phyloP scores from a whole-genome alignment of 176 grass and related monocot genomes.

The Oryza glaberrima region DNA sequence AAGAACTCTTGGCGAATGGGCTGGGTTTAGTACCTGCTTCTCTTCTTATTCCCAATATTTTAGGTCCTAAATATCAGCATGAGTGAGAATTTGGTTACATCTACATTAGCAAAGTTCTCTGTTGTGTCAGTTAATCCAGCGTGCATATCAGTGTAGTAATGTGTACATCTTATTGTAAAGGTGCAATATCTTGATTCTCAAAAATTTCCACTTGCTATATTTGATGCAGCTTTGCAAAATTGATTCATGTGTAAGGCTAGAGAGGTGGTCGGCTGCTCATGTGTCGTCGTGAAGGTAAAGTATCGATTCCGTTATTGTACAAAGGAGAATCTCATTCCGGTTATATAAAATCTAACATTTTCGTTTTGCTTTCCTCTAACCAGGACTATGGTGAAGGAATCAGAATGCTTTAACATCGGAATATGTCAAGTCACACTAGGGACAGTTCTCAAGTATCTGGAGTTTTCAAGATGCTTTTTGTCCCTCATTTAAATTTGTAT shows the following conservation, averaged over 20 bases:
- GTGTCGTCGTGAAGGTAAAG: constrained; percentile 61
- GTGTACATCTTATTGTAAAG: not conserved
- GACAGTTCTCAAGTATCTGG: not conserved
- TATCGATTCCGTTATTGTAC: not conserved
- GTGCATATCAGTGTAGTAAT: not conserved
- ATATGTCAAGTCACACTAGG: constrained; percentile 61
- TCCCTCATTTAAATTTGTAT: not conserved
- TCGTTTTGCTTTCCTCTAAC: constrained; percentile 8
- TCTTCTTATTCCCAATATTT: not conserved
- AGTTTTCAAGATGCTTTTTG: constrained; percentile 5
- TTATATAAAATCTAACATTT: not conserved
- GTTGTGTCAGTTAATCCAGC: not conserved
- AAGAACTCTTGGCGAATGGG: constrained; percentile 59
- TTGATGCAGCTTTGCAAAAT: constrained; percentile 68
- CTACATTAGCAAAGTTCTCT: not conserved
- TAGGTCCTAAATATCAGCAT: not conserved
- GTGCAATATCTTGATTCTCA: constrained; percentile 4
- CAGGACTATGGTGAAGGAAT: constrained; percentile 75
- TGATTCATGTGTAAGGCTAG: constrained; percentile 63
- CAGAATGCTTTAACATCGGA: constrained; percentile 58
- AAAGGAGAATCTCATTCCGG: not conserved
- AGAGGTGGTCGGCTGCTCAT: constrained; percentile 62
- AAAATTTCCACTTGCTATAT: not conserved
- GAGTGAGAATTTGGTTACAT: not conserved
- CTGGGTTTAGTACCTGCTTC: constrained; percentile 41